Base-by-base conservation (phyloP, 148 eudicot genomes). In the Fagopyrum homotropicum region DNA sequence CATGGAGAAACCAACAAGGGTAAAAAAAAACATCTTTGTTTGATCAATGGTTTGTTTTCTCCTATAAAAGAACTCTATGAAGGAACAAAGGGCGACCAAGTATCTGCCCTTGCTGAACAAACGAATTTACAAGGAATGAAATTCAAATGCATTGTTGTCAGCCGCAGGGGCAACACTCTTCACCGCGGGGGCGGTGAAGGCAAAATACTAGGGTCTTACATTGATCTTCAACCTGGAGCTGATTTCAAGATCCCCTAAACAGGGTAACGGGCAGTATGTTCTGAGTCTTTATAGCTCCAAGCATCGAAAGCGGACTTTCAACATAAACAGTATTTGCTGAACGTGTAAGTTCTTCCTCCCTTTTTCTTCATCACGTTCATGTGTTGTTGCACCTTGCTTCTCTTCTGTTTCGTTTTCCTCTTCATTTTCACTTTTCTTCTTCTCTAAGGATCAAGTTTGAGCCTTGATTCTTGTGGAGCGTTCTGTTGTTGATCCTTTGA, bases 31-130 rank as follows among this genome's bases (percentile, higher is more conserved):
- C 97, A 97, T 73, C 82, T 92, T 72, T 92, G 96, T 85, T 90
- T 95, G 48, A 84, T 92, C 55, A 92, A 97, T 40, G 86, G 90
- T 82, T 97, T 92, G 47, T 80, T 82, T 71, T 84, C 83, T 74
- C 88, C 87, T 74, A 82, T 89, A 47, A 90, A 89, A 92, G 92
- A 88, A 81, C 94, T 97, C 48, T 84, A 56, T 74, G 97, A 92
- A 85, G 99, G 99, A 78, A 95, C 97, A 63, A 89, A 95, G 80
- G 96, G 87, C 73, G 96, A 90, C 81, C 99, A 95, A 83, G 93
- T 95, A 77, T 80, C 79, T 77, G 88, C 93, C 80, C 84, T 95
- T 80, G 92, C 99, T 77, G 69, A 69, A 16, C 98, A 90, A 84
- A 90, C 90, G 98, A 77, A 81, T 78, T 83, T 79, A 72, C 89